phyloP scores from a whole-genome alignment of 1,139 yeast genomes.

The Candida sanyaensis region DNA sequence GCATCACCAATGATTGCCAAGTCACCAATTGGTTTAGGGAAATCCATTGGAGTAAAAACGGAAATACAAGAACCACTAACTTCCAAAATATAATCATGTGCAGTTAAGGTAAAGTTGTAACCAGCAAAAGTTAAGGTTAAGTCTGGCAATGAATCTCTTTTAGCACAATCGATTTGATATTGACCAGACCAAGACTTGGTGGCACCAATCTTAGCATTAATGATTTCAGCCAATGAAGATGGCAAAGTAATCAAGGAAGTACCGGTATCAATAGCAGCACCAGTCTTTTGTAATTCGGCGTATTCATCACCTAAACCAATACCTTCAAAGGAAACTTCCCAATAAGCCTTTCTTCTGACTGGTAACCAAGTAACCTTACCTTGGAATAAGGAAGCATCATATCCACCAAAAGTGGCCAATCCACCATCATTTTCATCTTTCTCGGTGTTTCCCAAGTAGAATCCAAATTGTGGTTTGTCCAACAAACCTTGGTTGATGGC shows the following conservation, averaged over 20 bases:
- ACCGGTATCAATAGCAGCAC: slow-evolving; percentile 99
- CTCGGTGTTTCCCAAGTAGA: slow-evolving; percentile 80
- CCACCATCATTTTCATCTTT: slow-evolving; percentile 76
- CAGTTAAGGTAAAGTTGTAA: slow-evolving; percentile 82
- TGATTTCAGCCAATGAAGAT: slow-evolving; percentile 89
- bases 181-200: slow-evolving; percentile 97
- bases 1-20: slow-evolving; percentile 96
- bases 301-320: slow-evolving; percentile 88
- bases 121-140: slow-evolving; percentile 88
- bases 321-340: slow-evolving; percentile 96
- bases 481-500: slow-evolving; percentile 80
- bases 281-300: slow-evolving; percentile 78
- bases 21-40: slow-evolving; percentile 96
- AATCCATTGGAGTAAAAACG: slow-evolving; percentile 94
- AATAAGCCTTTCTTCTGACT: slow-evolving; percentile 97
- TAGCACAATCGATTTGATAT: slow-evolving; percentile 85
- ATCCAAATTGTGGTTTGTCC: slow-evolving; percentile 84
- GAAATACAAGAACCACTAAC: slow-evolving; percentile 94
- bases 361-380: slow-evolving; percentile 95
- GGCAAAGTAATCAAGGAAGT: slow-evolving; percentile 95
- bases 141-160: slow-evolving; percentile 83
- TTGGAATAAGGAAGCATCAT: slow-evolving; percentile 67
- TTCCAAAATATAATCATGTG: slow-evolving; percentile 91
- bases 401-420: slow-evolving; percentile 92
- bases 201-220: slow-evolving; percentile 95